phyloP scores from a whole-genome alignment of 768 basidiomycete species.

The Amanita phalloides region DNA sequence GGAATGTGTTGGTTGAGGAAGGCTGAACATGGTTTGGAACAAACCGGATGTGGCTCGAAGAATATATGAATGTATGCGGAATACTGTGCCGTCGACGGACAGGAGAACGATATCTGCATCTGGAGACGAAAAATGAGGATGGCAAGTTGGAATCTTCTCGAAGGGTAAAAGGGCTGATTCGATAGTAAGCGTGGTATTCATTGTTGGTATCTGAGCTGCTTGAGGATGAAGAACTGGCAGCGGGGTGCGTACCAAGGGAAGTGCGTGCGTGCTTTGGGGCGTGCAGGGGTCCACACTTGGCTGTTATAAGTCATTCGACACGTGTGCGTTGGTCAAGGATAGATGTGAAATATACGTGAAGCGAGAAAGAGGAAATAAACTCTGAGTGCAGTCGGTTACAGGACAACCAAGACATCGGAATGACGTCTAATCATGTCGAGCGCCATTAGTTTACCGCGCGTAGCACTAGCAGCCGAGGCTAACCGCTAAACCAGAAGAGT shows the following conservation, averaged over 20 bases:
- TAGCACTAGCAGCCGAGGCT: background rate
- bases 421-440: background rate
- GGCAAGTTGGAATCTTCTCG: background rate
- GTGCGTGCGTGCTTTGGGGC: background rate
- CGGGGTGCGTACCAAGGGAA: background rate
- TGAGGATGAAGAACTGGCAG: background rate
- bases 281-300: background rate
- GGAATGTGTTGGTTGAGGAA: slow-evolving; percentile 25
- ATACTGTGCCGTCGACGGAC: slow-evolving; percentile 25
- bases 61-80: slow-evolving; percentile 36
- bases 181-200: background rate
- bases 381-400: background rate
- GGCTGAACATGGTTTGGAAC: slow-evolving; percentile 37
- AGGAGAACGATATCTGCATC: slow-evolving; percentile 12
- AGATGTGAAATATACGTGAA: background rate
- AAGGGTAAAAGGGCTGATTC: background rate
- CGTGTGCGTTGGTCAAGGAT: background rate
- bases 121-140: slow-evolving; percentile 9
- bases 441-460: background rate
- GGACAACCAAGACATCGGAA: background rate
- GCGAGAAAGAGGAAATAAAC: background rate
- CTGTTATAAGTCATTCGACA: background rate
- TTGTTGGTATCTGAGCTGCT: background rate
- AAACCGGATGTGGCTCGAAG: slow-evolving; percentile 42
- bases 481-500: background rate